These are phyloP conservation scores for Caryopteris hybrid DNA, from an alignment of 305 asterid genomes.

Conservation along the genomic window DNA sequence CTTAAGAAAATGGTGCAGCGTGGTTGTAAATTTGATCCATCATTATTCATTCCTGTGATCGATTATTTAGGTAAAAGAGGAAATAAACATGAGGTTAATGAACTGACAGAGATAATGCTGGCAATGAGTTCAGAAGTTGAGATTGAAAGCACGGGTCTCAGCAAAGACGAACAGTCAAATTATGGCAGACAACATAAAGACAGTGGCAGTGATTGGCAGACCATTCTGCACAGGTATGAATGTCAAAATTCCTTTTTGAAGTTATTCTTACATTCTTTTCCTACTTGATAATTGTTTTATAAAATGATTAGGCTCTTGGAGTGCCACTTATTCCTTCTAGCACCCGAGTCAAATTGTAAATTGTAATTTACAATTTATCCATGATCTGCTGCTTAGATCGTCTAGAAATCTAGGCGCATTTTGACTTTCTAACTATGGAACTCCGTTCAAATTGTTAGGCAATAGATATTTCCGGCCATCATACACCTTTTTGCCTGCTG, in stretches of 20 bases:
- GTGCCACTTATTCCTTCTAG: neutral
- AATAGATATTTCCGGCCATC: conserved; percentile 1
- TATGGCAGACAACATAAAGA: conserved; percentile 30
- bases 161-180: conserved; percentile 22
- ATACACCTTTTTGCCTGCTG: neutral
- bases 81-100: conserved; percentile 67
- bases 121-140: conserved; percentile 50
- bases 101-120: conserved; percentile 64
- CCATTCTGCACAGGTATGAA: conserved; percentile 64
- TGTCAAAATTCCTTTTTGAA: neutral
- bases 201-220: conserved; percentile 53
- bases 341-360: neutral
- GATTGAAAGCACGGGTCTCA: conserved; percentile 33
- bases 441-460: neutral
- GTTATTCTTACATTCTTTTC: neutral
- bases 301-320: conserved; percentile 1
- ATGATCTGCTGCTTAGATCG: conserved; percentile 12
- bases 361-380: no score
- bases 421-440: neutral
- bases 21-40: conserved; percentile 75
- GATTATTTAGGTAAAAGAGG: conserved; percentile 56
- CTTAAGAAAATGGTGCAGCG: conserved; percentile 56
- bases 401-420: neutral
- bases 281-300: neutral
- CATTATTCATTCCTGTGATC: conserved; percentile 77